These are phyloP conservation scores for Aspergillus unguis DNA, from an alignment of 2,329 filamentous ascomycete species.

Conservation along the genomic window DNA sequence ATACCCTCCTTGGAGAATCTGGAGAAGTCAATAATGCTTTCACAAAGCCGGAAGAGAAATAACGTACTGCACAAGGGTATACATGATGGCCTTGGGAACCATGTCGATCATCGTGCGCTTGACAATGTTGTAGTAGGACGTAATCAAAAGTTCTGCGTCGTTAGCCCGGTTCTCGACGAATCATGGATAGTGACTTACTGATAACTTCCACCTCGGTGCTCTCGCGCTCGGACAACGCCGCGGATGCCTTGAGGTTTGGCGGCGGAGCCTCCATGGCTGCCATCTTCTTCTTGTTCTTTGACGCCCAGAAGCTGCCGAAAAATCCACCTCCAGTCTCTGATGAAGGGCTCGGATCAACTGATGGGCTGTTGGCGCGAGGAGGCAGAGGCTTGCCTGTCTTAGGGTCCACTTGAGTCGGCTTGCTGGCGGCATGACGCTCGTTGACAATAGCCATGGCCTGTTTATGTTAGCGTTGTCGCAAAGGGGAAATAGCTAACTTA, in stretches of 20 bases:
- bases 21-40: slow-evolving; percentile 11
- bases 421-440: slow-evolving; percentile 75
- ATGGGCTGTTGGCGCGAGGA: slow-evolving; percentile 71
- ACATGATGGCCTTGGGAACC: slow-evolving; percentile 99
- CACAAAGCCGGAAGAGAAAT: background rate
- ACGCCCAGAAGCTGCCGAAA: slow-evolving; percentile 97
- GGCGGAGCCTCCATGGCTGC: slow-evolving; percentile 98
- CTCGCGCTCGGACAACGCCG: slow-evolving; percentile 89
- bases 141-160: slow-evolving; percentile 78
- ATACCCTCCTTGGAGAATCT: slow-evolving; percentile 97
- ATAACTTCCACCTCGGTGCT: slow-evolving; percentile 97
- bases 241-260: slow-evolving; percentile 87
- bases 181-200: slow-evolving; percentile 58
- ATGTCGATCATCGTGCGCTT: slow-evolving; percentile 99
- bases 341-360: slow-evolving; percentile 49
- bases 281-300: slow-evolving; percentile 99
- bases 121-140: slow-evolving; percentile 97
- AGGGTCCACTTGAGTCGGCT: slow-evolving; percentile 92
- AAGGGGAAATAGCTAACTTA: slow-evolving; percentile 41
- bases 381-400: slow-evolving; percentile 97
- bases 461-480: slow-evolving; percentile 17
- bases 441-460: slow-evolving; percentile 97
- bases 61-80: slow-evolving; percentile 88
- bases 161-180: slow-evolving; percentile 13
- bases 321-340: slow-evolving; percentile 70